These are phyloP conservation scores for Arabis alpina DNA, from an alignment of 345 rosid genomes.

Conservation along the genomic window DNA sequence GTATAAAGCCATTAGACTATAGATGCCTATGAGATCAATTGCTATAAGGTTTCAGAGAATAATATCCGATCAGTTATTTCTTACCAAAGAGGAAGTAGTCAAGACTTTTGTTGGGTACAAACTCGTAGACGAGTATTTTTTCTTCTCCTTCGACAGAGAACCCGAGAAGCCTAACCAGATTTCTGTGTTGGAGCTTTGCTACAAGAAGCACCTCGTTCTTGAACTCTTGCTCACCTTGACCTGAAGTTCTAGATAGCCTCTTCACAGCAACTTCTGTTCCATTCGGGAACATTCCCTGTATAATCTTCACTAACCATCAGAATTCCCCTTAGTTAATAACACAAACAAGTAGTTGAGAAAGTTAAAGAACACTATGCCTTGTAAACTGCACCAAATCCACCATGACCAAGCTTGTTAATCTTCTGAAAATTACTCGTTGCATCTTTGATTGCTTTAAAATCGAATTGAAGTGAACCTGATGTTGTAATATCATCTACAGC, in stretches of 20 bases:
- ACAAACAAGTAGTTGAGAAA: background rate
- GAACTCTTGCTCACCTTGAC: constrained; percentile 49
- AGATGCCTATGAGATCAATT: background rate
- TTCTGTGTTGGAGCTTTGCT: constrained; percentile 36
- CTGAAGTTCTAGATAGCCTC: constrained; percentile 48
- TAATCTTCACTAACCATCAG: background rate
- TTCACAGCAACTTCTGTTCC: constrained; percentile 55
- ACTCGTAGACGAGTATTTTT: constrained; percentile 48
- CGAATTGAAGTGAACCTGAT: constrained; percentile 48
- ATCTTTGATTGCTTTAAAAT: constrained; percentile 41
- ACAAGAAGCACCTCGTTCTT: constrained; percentile 33
- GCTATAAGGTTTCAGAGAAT: background rate
- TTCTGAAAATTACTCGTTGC: constrained; percentile 53
- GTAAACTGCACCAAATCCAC: constrained; percentile 67
- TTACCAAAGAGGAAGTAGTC: constrained; percentile 32
- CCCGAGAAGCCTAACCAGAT: constrained; percentile 49
- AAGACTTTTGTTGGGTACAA: constrained; percentile 51
- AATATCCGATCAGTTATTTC: background rate
- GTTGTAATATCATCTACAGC: constrained; percentile 41
- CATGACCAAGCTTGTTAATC: constrained; percentile 59
- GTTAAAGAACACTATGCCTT: constrained; percentile 43
- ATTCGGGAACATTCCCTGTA: constrained; percentile 36
- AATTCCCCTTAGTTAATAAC: background rate
- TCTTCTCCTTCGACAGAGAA: constrained; percentile 52
- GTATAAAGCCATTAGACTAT: background rate